phyloP scores from a whole-genome alignment of 1,139 yeast species.

The Saccharomyces hybrid region DNA sequence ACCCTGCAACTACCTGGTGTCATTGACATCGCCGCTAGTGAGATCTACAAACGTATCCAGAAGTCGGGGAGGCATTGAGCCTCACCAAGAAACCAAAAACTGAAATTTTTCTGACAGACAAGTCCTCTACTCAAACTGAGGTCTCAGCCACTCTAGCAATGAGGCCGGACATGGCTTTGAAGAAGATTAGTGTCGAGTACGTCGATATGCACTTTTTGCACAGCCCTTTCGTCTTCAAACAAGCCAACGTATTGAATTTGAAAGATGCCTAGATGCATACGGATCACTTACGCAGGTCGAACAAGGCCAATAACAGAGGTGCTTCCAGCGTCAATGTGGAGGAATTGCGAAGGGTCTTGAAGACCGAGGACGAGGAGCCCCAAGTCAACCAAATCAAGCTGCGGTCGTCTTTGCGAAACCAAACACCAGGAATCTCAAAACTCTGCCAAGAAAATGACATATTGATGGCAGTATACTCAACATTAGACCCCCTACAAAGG shows the following conservation, averaged over 20 bases:
- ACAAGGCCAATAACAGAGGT: constrained; percentile 53
- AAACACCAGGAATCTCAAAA: constrained; percentile 58
- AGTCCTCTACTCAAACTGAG: constrained; percentile 33
- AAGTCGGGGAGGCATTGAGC: constrained; percentile 49
- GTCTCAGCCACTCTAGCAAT: constrained; percentile 39
- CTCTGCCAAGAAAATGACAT: constrained; percentile 47
- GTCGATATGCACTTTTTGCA: constrained; percentile 68
- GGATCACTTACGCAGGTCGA: constrained; percentile 41
- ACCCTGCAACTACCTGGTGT: constrained; percentile 44
- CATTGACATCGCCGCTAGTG: constrained; percentile 62
- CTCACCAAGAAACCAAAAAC: constrained; percentile 42
- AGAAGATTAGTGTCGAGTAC: constrained; percentile 49
- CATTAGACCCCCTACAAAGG: constrained; percentile 42
- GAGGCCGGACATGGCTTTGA: constrained; percentile 43
- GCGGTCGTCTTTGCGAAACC: constrained; percentile 61
- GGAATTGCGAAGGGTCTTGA: constrained; percentile 42
- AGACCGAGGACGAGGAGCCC: constrained; percentile 44
- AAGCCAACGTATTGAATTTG: constrained; percentile 41
- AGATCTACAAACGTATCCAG: constrained; percentile 58
- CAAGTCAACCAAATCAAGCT: constrained; percentile 65
- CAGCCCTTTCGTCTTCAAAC: constrained; percentile 44
- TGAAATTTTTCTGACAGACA: constrained; percentile 49
- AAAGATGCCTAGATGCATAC: constrained; percentile 50
- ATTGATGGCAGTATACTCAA: constrained; percentile 60
- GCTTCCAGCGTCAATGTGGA: constrained; percentile 51